phyloP scores from a whole-genome alignment of 2,329 filamentous ascomycete genomes.

The Madurella fahalii region DNA sequence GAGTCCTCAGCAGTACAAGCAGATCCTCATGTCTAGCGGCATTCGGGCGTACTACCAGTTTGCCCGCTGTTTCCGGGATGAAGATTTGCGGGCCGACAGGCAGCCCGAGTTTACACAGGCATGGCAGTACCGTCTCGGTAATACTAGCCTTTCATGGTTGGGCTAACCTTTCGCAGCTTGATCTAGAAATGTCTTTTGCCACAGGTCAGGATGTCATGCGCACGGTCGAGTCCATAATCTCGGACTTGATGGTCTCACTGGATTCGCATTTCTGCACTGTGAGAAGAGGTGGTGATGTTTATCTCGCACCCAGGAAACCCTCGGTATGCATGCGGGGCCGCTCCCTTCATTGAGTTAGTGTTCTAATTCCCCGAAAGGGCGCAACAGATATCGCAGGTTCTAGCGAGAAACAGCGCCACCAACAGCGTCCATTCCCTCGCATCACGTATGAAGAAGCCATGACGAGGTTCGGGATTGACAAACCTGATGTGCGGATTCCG shows the following conservation, averaged over 20 bases:
- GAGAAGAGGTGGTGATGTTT: conserved; percentile 29
- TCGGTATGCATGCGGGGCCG: conserved; percentile 8
- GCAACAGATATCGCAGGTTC: not conserved
- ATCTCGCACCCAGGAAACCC: conserved; percentile 23
- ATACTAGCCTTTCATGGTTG: not conserved
- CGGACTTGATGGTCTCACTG: conserved; percentile 49
- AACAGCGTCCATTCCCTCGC: conserved; percentile 44
- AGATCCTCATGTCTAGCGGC: conserved; percentile 91
- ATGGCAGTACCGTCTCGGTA: not conserved
- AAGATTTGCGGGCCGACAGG: conserved; percentile 85
- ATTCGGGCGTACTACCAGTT: conserved; percentile 84
- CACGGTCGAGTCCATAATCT: conserved; percentile 49
- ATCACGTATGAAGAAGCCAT: conserved; percentile 76
- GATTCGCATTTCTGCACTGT: conserved; percentile 38
- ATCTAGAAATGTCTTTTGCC: conserved; percentile 90
- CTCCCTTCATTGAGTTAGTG: no score
- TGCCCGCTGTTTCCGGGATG: conserved; percentile 91
- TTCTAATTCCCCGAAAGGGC: conserved; percentile 2
- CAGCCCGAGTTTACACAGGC: conserved; percentile 97
- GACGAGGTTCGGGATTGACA: conserved; percentile 78
- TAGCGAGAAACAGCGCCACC: conserved; percentile 4
- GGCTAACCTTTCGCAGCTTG: conserved; percentile 54
- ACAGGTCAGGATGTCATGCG: conserved; percentile 66
- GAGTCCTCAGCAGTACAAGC: conserved; percentile 97
- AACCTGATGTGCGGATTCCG: conserved; percentile 79